Base-by-base conservation (phyloP, 768 basidiomycete genomes). In the Lactarius vividus region DNA sequence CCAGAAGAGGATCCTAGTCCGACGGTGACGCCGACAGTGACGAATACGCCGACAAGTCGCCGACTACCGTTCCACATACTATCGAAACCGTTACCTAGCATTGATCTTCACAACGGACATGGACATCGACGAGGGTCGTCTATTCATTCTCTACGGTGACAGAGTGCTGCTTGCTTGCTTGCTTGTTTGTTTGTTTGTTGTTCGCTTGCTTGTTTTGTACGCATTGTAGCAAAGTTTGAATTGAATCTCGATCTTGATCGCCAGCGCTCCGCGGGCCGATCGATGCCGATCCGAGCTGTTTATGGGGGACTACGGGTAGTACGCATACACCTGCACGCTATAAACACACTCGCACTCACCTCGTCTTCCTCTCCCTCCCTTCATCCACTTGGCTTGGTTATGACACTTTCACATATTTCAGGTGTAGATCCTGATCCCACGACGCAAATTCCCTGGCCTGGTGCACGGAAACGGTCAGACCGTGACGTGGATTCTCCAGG, bases 381-480 rank as follows among this genome's bases (percentile, higher is more conserved):
- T n/a, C 54, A 49, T 37, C 54, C 56, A 23, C 55, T 49, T 56
- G 42, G 29, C 56, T 16, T 52, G 53, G 49, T 29, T 26, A 91
- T 91, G 88, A 79, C 88, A 66, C 84, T 87, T 72, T 82, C 86
- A 49, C 78, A 84, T 66, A 76, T 73, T 66, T 71, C 73, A 18
- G 78, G 79, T 70, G 74, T 84, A 23, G 88, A 89, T 66, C 87
- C 89, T 28, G 89, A 91, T 74, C 88, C 89, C n/a, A 88, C 88
- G 0, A 87, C 86, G 15, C 91, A 91, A 74, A 86, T 91, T 55
- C 76, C 91, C 28, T 92, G 91, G 91, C 91, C 91, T 1, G 64
- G 64, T 2, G 63, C 68, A 37, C 70, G 70, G 10, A 69, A 70
- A 62, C 58, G 70, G 57, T 79, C 71, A 20, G 69, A 61, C 29